These are phyloP conservation scores for Picea sitchensis DNA, from an alignment of 75 land plant genomes.

Conservation along the genomic window DNA sequence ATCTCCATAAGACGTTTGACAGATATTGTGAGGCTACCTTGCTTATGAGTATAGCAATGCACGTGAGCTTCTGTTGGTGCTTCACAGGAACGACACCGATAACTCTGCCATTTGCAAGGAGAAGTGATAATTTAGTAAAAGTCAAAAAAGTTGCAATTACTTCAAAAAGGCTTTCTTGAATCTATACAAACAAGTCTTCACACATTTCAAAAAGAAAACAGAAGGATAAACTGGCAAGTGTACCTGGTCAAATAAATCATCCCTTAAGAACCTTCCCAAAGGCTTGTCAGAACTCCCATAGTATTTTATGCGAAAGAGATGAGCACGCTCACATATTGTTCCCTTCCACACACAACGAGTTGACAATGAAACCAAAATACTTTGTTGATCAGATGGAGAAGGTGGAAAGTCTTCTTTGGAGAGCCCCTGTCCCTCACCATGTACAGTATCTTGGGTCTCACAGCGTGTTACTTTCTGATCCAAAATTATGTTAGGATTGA, in stretches of 20 bases:
- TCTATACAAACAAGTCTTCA: not conserved
- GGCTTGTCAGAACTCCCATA: constrained; percentile 86
- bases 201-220: not conserved
- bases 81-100: constrained; percentile 55
- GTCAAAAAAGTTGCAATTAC: not conserved
- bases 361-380: constrained; percentile 79
- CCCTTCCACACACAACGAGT: constrained; percentile 61
- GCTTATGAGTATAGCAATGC: constrained; percentile 69
- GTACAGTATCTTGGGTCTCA: not conserved
- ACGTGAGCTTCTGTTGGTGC: constrained; percentile 71
- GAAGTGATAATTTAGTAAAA: not conserved
- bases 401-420: constrained; percentile 8
- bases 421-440: not conserved
- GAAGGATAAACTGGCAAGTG: not conserved
- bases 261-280: constrained; percentile 71
- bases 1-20: constrained; percentile 40
- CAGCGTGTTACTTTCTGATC: not conserved
- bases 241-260: constrained; percentile 68
- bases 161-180: not conserved
- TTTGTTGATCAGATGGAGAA: constrained; percentile 40
- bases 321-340: constrained; percentile 62
- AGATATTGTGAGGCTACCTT: constrained; percentile 69
- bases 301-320: constrained; percentile 74
- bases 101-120: constrained; percentile 31
- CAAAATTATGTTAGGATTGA: not conserved